phyloP scores from a whole-genome alignment of 768 basidiomycete species.

The Termitomyces sp. region DNA sequence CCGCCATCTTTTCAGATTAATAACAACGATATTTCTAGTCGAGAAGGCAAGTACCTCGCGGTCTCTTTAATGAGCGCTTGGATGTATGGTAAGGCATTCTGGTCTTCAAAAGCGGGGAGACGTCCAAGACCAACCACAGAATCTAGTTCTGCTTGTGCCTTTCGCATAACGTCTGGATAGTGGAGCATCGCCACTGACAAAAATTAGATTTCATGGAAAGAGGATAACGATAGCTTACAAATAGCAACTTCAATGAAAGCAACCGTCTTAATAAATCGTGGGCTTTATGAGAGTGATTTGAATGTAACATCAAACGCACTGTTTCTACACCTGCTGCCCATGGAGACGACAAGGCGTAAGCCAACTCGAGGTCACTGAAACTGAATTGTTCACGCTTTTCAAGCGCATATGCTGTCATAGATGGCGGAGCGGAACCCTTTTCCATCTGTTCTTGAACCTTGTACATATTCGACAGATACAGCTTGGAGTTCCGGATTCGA shows the following conservation, averaged over 20 bases:
- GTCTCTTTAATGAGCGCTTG: slow-evolving; percentile 3
- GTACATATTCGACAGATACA: slow-evolving; percentile 32
- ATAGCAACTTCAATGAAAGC: slow-evolving; percentile 1
- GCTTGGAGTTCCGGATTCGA: slow-evolving; percentile 20
- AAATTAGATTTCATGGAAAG: neutral
- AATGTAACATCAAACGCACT: slow-evolving; percentile 18
- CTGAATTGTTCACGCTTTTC: slow-evolving; percentile 29
- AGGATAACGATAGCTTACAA: neutral
- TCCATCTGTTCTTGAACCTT: slow-evolving; percentile 38
- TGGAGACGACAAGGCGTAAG: slow-evolving; percentile 38
- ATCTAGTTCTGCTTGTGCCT: slow-evolving; percentile 39
- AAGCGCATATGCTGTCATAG: slow-evolving; percentile 34
- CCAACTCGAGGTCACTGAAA: slow-evolving; percentile 36
- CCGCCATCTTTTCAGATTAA: slow-evolving; percentile 9
- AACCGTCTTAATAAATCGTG: neutral
- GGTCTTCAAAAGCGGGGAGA: slow-evolving; percentile 34
- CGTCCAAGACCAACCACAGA: slow-evolving; percentile 30
- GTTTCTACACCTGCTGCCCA: slow-evolving; percentile 45
- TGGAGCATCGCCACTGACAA: slow-evolving; percentile 33
- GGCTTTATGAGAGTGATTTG: neutral
- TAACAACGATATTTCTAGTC: neutral
- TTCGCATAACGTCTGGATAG: slow-evolving; percentile 31
- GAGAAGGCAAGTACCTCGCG: neutral
- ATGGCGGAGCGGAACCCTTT: slow-evolving; percentile 33
- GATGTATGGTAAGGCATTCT: neutral